Base-by-base conservation (phyloP, 208 protist species). In the Leishmania lainsoni region DNA sequence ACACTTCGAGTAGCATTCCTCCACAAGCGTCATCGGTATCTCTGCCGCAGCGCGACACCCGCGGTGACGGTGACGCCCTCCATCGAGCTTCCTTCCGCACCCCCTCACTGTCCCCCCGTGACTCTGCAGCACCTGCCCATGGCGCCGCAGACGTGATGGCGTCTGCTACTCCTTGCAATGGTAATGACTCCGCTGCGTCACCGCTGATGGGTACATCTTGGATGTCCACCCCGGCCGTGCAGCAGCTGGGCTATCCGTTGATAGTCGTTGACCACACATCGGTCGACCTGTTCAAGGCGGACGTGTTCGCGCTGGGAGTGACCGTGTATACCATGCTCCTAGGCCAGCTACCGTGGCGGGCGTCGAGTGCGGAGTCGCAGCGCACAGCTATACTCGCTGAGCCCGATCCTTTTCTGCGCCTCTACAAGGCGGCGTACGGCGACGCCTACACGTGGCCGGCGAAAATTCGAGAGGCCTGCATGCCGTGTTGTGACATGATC, bases 241-340 rank as follows among this genome's bases (percentile, higher is more conserved):
- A 81, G 45, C 76, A 69, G 49, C 12, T 45, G 5, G 3, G 65
- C 48, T 48, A 32, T 65, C 75, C 69, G 32, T 68, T 56, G 32
- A 14, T 35, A 39, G 39, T n/a, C 59, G 74, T 26, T 32, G 49
- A 12, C n/a, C 58, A 76, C 3, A 26, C 29, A 51, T 72, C 72
- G 20, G 89, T 91, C 4, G 86, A 94, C 58, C 80, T 94, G n/a
- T 92, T 94, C 73, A 92, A 91, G 75, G 87, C 83, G 1, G 91
- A 94, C 73, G 89, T 92, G n/a, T 94, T 94, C 61, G 78, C 91
- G 22, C 59, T 94, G 14, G 92, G 92, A 5, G 90, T 95, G 39
- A 95, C 92, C 39, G 84, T 87, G 1, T 95, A 90, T 81, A 89
- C 91, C 65, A 83, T 95, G 66, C 89, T 95, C 32, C 87, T 90